Evolutionary conservation across 768 basidiomycete species (phyloP), one percentile per base, ranked within the genome.

Genomic region (Tulasnella sp.): DNA sequence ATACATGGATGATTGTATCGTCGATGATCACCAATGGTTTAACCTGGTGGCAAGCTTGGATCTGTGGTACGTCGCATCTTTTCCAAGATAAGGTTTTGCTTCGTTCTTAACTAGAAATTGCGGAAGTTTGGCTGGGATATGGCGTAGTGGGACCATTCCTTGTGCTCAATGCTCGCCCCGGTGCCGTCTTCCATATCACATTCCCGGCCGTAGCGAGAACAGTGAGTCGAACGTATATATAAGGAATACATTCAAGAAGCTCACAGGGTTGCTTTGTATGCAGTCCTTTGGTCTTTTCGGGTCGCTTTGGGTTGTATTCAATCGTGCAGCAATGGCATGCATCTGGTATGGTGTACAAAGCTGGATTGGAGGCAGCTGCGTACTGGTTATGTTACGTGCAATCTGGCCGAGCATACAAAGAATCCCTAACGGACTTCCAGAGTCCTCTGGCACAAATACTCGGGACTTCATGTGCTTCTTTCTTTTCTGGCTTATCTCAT

Each of bases 21-120:
- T 78, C 79, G 10, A 82, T 84, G 81, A 72, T 79, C 28, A 75
- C 80, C 55, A 64, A 77, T 25, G 79, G 80, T 3, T 71, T 86
- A 27, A 79, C 79, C 0, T 86, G 82, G 83, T 87, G 82, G 83
- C 81, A 86, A 62, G 79, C 85, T 13, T 83, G 85, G 81, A 71
- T 88, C 46, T 85, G 79, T 53, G 80, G 47, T 48, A 34, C 7
- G 46, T 20, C 12, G 4, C 16, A 13, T 8, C 25, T 13, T 25
- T 5, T 1, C 19, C n/a, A 25, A 9, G 4, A 20, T 4, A 15
- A 29, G 3, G 31, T n/a, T 28, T 20, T 5, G 4, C 4, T 29
- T 27, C 33, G 5, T 31, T 45, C 27, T 28, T 32, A 25, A 45
- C 3, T 19, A 22, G 10, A 5, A 7, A 22, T 32, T 45, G 5